Evolutionary conservation across 257 asterid genomes (phyloP).

Genomic region (Thymus mandschuricus): DNA sequence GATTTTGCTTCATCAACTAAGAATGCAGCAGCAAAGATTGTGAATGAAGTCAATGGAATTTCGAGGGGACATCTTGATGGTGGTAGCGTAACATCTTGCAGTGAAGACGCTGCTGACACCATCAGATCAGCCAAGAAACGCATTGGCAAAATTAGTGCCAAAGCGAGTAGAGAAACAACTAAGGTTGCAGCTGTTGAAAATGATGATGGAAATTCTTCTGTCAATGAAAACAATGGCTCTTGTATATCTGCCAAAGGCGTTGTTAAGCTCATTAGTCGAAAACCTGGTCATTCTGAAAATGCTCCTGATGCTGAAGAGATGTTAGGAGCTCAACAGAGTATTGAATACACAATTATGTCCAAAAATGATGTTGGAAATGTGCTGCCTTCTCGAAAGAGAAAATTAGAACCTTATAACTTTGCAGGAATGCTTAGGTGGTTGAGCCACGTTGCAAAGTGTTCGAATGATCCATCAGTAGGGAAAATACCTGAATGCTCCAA

Average conservation of each 20-base stretch:
- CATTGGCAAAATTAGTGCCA: conserved; percentile 20
- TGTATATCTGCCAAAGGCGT: conserved; percentile 36
- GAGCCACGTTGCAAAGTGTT: conserved; percentile 48
- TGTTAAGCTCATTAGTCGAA: conserved; percentile 28
- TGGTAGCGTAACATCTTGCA: conserved; percentile 22
- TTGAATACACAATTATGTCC: conserved; percentile 20
- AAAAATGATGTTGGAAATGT: conserved; percentile 31
- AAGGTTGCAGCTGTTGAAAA: conserved; percentile 10
- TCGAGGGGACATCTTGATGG: conserved; percentile 17
- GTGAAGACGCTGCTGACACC: conserved; percentile 15
- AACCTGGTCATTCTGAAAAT: conserved; percentile 31
- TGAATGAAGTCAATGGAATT: conserved; percentile 27
- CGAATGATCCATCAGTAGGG: conserved; percentile 53
- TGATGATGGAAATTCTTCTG: conserved; percentile 24
- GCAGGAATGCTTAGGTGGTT: conserved; percentile 66
- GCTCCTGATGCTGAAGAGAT: conserved; percentile 25
- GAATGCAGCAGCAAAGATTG: conserved; percentile 32
- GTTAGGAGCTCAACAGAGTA: conserved; percentile 7
- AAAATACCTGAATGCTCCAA: conserved; percentile 54
- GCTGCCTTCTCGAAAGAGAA: conserved; percentile 58
- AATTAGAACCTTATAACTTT: conserved; percentile 43
- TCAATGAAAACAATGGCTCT: conserved; percentile 14
- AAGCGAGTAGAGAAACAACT: conserved; percentile 22
- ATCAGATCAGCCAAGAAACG: conserved; percentile 28
- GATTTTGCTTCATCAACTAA: conserved; percentile 31